Conservation (phyloP, 1,284 basidiomycete species). For the Cutaneotrichosporon sp. region DNA sequence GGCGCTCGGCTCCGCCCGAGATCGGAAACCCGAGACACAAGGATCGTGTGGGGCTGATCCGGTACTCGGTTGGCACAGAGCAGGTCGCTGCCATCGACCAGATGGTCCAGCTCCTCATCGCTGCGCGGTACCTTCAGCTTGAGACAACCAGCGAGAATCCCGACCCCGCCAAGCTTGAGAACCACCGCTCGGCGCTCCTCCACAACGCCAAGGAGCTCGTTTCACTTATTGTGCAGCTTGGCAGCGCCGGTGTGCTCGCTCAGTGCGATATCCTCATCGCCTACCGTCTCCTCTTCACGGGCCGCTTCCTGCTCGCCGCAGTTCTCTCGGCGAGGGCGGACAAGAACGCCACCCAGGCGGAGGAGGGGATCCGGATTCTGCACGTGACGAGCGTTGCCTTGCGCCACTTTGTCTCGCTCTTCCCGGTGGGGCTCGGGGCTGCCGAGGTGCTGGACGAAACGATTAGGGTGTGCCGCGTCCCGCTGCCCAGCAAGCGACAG, state of each 20-base stretch:
- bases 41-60: not conserved
- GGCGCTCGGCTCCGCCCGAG: not conserved
- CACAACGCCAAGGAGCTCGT: conserved; percentile 10
- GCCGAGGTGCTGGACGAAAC: conserved; percentile 27
- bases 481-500: not conserved
- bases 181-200: conserved; percentile 6
- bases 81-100: conserved; percentile 17
- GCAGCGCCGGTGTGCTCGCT: not conserved
- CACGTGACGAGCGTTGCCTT: conserved; percentile 14
- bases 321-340: conserved; percentile 17
- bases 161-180: not conserved
- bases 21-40: not conserved
- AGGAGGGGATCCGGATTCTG: conserved; percentile 12
- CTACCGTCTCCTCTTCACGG: conserved; percentile 20
- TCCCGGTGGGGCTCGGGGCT: conserved; percentile 23
- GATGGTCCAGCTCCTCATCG: conserved; percentile 11
- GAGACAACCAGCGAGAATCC: not conserved
- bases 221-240: conserved; percentile 12
- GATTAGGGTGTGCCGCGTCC: conserved; percentile 14
- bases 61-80: conserved; percentile 14
- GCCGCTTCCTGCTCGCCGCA: conserved; percentile 14
- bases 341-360: conserved; percentile 10
- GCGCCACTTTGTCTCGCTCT: conserved; percentile 17
- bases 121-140: conserved; percentile 13
- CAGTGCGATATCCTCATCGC: conserved; percentile 18